These are phyloP conservation scores for Apiospora aurea DNA, from an alignment of 2,329 filamentous ascomycete genomes.

Conservation along the genomic window DNA sequence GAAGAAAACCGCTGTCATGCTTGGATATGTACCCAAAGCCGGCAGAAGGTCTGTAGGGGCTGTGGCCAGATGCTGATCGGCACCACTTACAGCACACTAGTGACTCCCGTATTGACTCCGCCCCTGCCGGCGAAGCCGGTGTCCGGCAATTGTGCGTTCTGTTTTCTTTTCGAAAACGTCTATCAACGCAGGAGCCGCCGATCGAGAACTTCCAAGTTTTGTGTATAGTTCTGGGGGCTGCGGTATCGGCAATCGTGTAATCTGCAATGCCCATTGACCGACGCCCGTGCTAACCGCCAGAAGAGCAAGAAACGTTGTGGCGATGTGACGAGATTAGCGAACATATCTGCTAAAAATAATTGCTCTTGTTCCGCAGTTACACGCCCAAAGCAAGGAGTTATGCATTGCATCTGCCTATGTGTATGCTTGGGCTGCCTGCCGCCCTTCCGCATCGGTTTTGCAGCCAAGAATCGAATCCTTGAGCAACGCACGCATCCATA, in stretches of 20 bases:
- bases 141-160: neutral
- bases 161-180: neutral
- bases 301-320: neutral
- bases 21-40: neutral
- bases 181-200: neutral
- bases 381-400: neutral
- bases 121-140: neutral
- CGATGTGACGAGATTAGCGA: conserved; percentile 22
- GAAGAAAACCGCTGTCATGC: neutral
- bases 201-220: neutral
- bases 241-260: neutral
- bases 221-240: neutral
- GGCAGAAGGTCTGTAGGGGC: neutral
- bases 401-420: neutral
- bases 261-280: neutral
- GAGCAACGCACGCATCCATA: conserved; percentile 6
- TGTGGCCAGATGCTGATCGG: neutral
- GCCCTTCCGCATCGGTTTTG: neutral
- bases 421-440: neutral
- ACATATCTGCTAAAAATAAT: conserved; percentile 13
- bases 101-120: neutral
- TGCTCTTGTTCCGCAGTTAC: neutral
- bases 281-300: neutral
- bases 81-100: neutral
- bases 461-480: conserved; percentile 19